Conservation (phyloP, 768 basidiomycete genomes). For the Pleurotus pulmonarius region DNA sequence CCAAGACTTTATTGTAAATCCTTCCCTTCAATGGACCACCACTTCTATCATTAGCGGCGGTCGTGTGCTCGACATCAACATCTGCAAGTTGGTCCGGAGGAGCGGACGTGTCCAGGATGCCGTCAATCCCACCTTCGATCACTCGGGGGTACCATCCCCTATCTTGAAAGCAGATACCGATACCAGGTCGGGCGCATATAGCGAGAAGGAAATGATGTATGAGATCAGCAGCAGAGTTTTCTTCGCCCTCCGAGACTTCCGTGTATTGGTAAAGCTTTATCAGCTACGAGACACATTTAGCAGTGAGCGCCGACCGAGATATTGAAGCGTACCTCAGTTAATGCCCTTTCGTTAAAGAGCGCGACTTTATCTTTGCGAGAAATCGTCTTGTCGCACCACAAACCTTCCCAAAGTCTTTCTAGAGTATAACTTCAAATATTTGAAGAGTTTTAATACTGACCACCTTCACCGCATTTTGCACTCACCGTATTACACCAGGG, state of each 20-base stretch:
- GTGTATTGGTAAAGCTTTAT: constrained; percentile 70
- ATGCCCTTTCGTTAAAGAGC: constrained; percentile 63
- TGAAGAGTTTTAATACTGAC: neutral
- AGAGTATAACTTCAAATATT: constrained; percentile 36
- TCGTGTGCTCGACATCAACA: constrained; percentile 23
- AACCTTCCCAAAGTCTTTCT: constrained; percentile 70
- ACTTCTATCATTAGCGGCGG: neutral
- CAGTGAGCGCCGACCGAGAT: neutral
- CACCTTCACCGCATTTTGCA: too few relatives aligned
- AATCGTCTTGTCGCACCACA: constrained; percentile 73
- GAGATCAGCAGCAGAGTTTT: constrained; percentile 70
- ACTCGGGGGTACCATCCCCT: constrained; percentile 89
- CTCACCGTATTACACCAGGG: neutral
- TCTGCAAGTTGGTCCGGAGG: constrained; percentile 34
- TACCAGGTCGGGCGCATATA: constrained; percentile 76
- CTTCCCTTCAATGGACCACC: constrained; percentile 30
- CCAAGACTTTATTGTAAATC: constrained; percentile 81
- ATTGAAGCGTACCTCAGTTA: constrained; percentile 52
- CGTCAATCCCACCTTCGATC: constrained; percentile 21
- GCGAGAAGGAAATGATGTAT: constrained; percentile 86
- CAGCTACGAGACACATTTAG: constrained; percentile 37
- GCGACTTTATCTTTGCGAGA: constrained; percentile 68
- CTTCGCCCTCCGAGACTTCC: constrained; percentile 43
- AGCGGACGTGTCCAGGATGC: constrained; percentile 4
- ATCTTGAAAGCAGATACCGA: constrained; percentile 85